phyloP scores from a whole-genome alignment of 495 filamentous ascomycete species.

The Jackrogersella multiformis region DNA sequence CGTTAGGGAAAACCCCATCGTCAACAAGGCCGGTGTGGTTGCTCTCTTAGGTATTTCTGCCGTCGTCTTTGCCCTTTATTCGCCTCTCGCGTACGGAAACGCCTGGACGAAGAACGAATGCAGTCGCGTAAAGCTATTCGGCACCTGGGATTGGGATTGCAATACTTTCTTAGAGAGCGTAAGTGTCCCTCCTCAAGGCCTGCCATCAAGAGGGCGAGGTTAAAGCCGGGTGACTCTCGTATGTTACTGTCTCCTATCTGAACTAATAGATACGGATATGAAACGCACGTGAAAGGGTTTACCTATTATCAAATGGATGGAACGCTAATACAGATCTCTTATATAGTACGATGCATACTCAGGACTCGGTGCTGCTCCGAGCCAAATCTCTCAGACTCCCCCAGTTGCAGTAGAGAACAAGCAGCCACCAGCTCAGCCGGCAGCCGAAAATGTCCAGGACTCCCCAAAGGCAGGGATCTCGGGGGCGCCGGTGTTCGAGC shows the following conservation, averaged over 20 bases:
- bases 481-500: conserved; percentile 52
- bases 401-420: conserved; percentile 40
- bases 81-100: conserved; percentile 92
- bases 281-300: conserved; percentile 2
- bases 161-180: conserved; percentile 88
- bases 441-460: conserved; percentile 34
- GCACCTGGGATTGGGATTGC: conserved; percentile 96
- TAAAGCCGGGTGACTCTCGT: conserved; percentile 24
- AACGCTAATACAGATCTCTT: conserved; percentile 35
- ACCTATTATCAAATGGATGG: conserved; percentile 7
- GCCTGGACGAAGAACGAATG: conserved; percentile 90
- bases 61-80: conserved; percentile 81
- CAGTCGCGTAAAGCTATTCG: conserved; percentile 84
- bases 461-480: conserved; percentile 50
- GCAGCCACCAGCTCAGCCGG: conserved; percentile 36
- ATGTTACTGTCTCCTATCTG: conserved; percentile 14
- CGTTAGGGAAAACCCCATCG: conserved; percentile 71
- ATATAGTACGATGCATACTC: conserved; percentile 57
- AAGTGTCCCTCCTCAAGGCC: conserved; percentile 61
- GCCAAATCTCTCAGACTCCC: conserved; percentile 47
- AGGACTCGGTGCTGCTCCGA: conserved; percentile 41
- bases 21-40: conserved; percentile 75
- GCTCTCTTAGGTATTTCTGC: conserved; percentile 76
- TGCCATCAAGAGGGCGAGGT: conserved; percentile 47
- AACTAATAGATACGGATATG: conserved; percentile 18